These are phyloP conservation scores for Andrographis paniculata DNA, from an alignment of 305 asterid genomes.

Conservation along the genomic window DNA sequence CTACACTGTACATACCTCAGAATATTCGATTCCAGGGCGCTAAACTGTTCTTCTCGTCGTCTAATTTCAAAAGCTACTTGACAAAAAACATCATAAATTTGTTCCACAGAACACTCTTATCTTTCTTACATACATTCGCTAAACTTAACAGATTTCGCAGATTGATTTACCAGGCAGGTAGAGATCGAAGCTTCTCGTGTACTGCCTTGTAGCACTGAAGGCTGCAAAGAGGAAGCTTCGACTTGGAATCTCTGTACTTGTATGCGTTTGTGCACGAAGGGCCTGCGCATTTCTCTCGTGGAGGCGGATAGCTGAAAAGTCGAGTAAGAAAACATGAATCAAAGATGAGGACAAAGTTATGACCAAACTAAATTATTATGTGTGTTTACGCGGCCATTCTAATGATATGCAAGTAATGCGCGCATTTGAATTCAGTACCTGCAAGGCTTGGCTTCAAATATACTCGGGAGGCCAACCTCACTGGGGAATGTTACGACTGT, in stretches of 20 bases:
- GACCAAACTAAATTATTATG: neutral
- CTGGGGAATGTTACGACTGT: constrained; percentile 66
- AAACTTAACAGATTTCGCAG: too few relatives aligned
- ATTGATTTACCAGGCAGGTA: constrained; percentile 45
- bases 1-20: too few relatives aligned
- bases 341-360: too few relatives aligned
- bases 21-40: too few relatives aligned
- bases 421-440: constrained; percentile 31
- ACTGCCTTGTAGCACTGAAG: constrained; percentile 73
- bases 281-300: constrained; percentile 69
- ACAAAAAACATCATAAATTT: too few relatives aligned
- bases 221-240: constrained; percentile 77
- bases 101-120: too few relatives aligned
- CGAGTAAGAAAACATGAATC: too few relatives aligned
- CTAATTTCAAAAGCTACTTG: too few relatives aligned
- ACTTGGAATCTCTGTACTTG: constrained; percentile 71
- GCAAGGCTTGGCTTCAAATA: constrained; percentile 54
- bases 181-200: constrained; percentile 28
- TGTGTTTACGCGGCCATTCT: too few relatives aligned
- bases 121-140: too few relatives aligned
- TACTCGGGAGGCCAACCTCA: constrained; percentile 73
- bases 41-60: too few relatives aligned
- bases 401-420: too few relatives aligned
- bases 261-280: constrained; percentile 73
- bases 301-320: constrained; percentile 70